Percentiles rank a stretch among this genome's conserved stretches.
Conservation (phyloP, 2,329 filamentous ascomycete species). For the Diaporthe vaccinii region DNA sequence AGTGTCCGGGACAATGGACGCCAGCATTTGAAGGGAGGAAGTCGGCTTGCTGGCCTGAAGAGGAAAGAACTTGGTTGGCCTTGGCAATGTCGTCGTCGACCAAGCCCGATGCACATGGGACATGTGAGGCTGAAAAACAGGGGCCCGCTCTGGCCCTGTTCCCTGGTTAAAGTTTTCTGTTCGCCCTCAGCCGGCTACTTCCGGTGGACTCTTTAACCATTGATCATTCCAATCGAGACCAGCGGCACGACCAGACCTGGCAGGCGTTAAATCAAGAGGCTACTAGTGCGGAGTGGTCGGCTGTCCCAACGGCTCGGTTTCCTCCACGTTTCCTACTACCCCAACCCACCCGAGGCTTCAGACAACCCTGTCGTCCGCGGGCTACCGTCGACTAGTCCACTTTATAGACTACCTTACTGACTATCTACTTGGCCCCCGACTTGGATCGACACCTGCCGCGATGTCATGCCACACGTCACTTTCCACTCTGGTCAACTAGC, state of each 20-base stretch:
- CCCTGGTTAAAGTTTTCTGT: background rate
- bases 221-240: background rate
- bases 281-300: constrained; percentile 13
- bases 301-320: constrained; percentile 6
- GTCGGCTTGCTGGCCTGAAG: background rate
- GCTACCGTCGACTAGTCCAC: constrained; percentile 10
- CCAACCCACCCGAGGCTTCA: constrained; percentile 31
- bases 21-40: background rate
- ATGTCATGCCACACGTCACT: constrained; percentile 29
- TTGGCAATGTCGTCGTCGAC: constrained; percentile 21
- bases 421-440: background rate
- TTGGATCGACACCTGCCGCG: constrained; percentile 6
- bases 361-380: background rate
- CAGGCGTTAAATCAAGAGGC: background rate
- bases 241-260: background rate
- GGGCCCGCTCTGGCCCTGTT: constrained; percentile 5
- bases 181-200: constrained; percentile 1
- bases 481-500: background rate
- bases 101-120: background rate
- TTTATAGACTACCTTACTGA: constrained; percentile 18
- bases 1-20: background rate
- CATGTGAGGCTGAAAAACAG: constrained; percentile 17
- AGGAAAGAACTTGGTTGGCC: background rate
- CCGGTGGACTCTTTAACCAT: background rate
- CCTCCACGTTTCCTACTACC: background rate